Evolutionary conservation across 148 eudicot species (phyloP), one percentile per base, ranked within the genome.

Genomic region (Amaranthus cruentus): DNA sequence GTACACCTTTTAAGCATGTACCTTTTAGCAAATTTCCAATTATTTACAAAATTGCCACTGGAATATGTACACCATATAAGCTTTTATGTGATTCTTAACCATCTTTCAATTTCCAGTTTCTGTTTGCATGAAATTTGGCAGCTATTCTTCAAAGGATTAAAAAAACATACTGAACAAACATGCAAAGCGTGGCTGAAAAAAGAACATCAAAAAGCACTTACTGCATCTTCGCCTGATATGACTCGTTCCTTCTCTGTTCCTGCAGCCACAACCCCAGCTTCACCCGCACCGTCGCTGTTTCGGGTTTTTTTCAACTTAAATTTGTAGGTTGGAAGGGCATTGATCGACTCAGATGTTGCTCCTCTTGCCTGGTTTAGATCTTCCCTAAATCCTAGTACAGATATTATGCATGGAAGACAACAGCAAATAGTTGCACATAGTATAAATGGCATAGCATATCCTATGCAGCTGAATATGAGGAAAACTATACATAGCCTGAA

Each of bases 401-500:
- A 91, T 59, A 93, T 85, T 74, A 93, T 91, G 77, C 98, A 93
- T 56, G 98, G 98, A 58, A 93, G 88, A 88, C 98, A 93, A 77
- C 98, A 93, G 76, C 98, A 93, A 81, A 93, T 84, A 56, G 98
- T 88, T n/a, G 95, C 89, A 67, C 98, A 93, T 60, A 93, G 86
- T 76, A 93, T 88, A 80, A 93, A 91, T 18, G 98, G 98, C 97
- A 93, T 87, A 13, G 98, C 97, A 84, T 93, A 93, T 71, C 98
- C 97, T 21, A 93, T 89, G 80, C 98, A 93, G 85, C 98, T 83
- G 83, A 93, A 81, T 79, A 85, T 70, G 70, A 93, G 95, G 84
- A 91, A 91, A 63, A 88, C 95, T 80, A 93, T 86, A 82, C 97
- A 91, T 72, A 93, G 76, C 88, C 98, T 93, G 92, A 74, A 70